Evolutionary conservation across 352 stramenopile species (phyloP), one percentile per base, ranked within the genome.

Genomic region (Peronospora tabacina): DNA sequence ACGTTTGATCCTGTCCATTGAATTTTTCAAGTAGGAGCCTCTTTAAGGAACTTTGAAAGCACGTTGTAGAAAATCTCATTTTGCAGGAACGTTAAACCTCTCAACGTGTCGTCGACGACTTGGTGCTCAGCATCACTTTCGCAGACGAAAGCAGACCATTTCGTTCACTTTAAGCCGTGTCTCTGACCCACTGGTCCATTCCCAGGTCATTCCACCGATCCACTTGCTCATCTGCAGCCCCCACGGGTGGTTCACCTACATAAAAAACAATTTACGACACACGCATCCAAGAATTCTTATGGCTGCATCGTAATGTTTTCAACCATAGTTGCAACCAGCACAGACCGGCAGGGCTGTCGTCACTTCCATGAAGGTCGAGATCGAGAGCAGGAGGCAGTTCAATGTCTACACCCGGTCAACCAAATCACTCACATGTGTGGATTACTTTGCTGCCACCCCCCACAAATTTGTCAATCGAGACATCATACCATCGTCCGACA

Each of bases 131-230:
- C 30, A 49, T 52, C n/a, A n/a, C n/a, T n/a, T n/a, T n/a, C n/a
- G n/a, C n/a, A n/a, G n/a, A n/a, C n/a, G n/a, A n/a, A n/a, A n/a
- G n/a, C n/a, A 1, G 3, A 38, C 4, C 6, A 1, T 22, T 28
- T 13, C 8, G 2, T 26, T 33, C 33, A 17, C 26, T 5, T 57
- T 57, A 78, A 8, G 62, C 56, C 6, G 58, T 59, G 37, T 83
- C 66, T 35, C 61, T 66, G 32, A 68, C 51, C 72, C 78, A 87
- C 34, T 78, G 44, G 39, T 90, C 78, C 32, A 92, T 61, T 0
- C 78, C 81, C 13, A 92, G 49, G 46, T 92, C 81, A 52, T 81
- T 87, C 81, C 81, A 92, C 9, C 73, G 72, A 52, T 90, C 76
- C 20, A 82, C 63, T 48, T 86, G 87, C 24, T 63, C 65, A 17